Evolutionary conservation across 768 basidiomycete species (phyloP), one percentile per base, ranked within the genome.

Genomic region (Leccinum incarnatum): DNA sequence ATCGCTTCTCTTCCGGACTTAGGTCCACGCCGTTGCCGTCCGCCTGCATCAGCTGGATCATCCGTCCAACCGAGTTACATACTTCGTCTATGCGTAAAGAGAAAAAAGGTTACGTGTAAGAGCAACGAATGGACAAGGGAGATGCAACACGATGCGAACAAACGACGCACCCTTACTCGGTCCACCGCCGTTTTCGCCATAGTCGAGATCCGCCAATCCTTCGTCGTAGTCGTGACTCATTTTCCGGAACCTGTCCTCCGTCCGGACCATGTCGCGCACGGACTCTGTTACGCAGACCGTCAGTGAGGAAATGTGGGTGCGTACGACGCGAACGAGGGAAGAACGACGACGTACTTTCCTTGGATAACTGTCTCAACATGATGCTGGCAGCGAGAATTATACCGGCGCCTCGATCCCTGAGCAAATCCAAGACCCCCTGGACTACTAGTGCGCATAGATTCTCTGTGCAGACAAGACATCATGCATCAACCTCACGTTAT

Each of bases 21-120:
- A 21, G 42, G 19, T 50, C 49, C 10, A 52, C 54, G 25, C 53
- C 57, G 9, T 15, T 25, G 4, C 64, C 61, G 0, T 40, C 45
- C 27, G 48, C 57, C 32, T 71, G 65, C 60, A 67, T 62, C 15
- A 51, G 9, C 52, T 54, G 62, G 48, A 70, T 67, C 69, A 71
- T 57, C 17, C 32, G 51, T 11, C 67, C 59, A 15, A 71, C 59
- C 1, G 63, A 60, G 25, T 62, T 56, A 40, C 65, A 69, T 12
- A 71, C 69, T 51, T 70, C 69, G 1, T 49, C 69, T 70, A 56
- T n/a, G 19, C 17, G 23, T 57, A 6, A 6, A 19, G 40, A 45
- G 10, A 19, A 48, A 15, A 21, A 21, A 21, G 14, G 15, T 17
- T 19, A 23, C 9, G n/a, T 27, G 14, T 19, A 19, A 21, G 6